Percentiles rank a stretch among this genome's conserved stretches.
These are phyloP conservation scores for Hamamelis virginiana DNA, from an alignment of 164 flowering plant genomes.

Conservation along the genomic window DNA sequence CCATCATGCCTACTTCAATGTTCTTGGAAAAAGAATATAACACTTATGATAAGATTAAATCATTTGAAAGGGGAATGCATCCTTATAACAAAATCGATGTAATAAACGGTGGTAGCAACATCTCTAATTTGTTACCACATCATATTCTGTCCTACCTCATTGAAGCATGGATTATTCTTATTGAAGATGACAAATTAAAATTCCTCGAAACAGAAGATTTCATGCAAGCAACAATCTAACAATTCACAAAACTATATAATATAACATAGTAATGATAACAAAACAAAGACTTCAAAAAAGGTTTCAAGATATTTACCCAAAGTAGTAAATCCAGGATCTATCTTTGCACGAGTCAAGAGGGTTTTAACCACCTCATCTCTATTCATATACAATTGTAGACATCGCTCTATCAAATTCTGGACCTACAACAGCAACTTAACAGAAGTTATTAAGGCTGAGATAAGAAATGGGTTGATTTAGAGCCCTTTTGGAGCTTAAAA, in stretches of 20 bases:
- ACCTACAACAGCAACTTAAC: constrained; percentile 51
- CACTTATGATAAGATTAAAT: too few relatives aligned
- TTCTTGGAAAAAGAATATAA: neutral
- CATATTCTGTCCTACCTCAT: too few relatives aligned
- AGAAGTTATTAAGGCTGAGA: neutral
- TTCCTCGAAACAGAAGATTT: too few relatives aligned
- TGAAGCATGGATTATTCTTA: too few relatives aligned
- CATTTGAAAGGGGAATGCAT: too few relatives aligned
- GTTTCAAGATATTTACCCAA: constrained; percentile 53
- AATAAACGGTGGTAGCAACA: too few relatives aligned
- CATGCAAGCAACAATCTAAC: too few relatives aligned
- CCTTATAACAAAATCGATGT: too few relatives aligned
- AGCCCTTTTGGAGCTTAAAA: neutral
- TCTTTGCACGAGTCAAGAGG: constrained; percentile 81
- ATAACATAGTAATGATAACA: too few relatives aligned
- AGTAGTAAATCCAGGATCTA: constrained; percentile 94
- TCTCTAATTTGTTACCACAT: too few relatives aligned
- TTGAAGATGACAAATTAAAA: too few relatives aligned
- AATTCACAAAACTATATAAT: too few relatives aligned
- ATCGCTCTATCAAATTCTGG: constrained; percentile 90
- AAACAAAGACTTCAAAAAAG: neutral
- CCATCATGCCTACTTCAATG: neutral
- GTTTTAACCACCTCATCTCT: constrained; percentile 89
- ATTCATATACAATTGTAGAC: constrained; percentile 92
- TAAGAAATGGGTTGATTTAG: neutral